Percentiles rank a stretch among this genome's conserved stretches.
Conservation (phyloP, 2,329 filamentous ascomycete species). For the Cadophora luteo-olivacea region DNA sequence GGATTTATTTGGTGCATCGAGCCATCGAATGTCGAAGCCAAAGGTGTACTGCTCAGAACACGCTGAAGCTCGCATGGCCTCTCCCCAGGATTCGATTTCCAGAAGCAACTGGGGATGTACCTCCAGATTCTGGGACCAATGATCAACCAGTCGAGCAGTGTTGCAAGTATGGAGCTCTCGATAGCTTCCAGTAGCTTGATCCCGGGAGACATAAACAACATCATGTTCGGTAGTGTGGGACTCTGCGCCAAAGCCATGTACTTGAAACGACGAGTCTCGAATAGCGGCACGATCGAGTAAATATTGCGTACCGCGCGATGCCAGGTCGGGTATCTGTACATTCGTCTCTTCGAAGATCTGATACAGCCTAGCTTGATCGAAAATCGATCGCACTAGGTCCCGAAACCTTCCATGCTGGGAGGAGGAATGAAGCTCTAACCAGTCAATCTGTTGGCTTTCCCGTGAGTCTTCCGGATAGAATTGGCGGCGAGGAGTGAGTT, state of each 20-base stretch:
- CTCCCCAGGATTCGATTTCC: constrained; percentile 34
- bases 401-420: constrained; percentile 15
- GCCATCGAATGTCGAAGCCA: constrained; percentile 23
- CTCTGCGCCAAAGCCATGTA: constrained; percentile 49
- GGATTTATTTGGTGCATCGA: constrained; percentile 21
- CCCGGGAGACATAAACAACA: constrained; percentile 43
- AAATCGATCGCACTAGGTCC: constrained; percentile 32
- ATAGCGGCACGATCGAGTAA: constrained; percentile 33
- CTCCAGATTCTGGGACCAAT: constrained; percentile 25
- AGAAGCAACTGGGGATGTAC: constrained; percentile 31
- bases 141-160: constrained; percentile 31
- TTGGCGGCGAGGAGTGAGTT: constrained; percentile 40
- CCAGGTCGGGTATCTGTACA: neutral
- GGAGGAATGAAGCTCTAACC: constrained; percentile 39
- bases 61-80: constrained; percentile 22
- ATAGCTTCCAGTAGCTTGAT: constrained; percentile 27
- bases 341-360: neutral
- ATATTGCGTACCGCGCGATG: neutral
- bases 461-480: constrained; percentile 51
- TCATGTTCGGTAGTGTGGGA: constrained; percentile 44
- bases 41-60: neutral
- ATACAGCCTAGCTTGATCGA: neutral
- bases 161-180: constrained; percentile 29
- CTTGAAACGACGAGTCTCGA: constrained; percentile 44
- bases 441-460: constrained; percentile 53